These are phyloP conservation scores for Diaporthe nobilis DNA, from an alignment of 2,329 filamentous ascomycete genomes.

Conservation along the genomic window DNA sequence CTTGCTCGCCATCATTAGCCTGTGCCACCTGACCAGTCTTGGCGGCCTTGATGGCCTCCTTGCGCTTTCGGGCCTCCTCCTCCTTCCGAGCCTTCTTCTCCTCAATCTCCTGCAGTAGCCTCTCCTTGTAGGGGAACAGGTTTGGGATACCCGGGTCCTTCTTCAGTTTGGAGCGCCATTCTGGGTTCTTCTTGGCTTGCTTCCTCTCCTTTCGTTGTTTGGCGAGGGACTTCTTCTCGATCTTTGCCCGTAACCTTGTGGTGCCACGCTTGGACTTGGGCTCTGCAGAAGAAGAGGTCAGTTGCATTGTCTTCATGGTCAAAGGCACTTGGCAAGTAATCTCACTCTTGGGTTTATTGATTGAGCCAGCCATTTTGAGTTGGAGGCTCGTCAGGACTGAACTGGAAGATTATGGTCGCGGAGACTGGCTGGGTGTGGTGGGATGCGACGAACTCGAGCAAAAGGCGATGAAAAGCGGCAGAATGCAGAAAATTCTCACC, in stretches of 20 bases:
- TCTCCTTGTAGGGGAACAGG: conserved; percentile 97
- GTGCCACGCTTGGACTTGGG: conserved; percentile 94
- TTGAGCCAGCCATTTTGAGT: conserved; percentile 64
- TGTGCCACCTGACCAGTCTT: conserved; percentile 64
- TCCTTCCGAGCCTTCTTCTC: conserved; percentile 85
- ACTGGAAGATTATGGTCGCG: background rate
- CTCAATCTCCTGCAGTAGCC: conserved; percentile 94
- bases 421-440: background rate
- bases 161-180: conserved; percentile 96
- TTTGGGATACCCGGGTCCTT: conserved; percentile 99
- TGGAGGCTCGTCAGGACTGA: background rate
- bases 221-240: conserved; percentile 89
- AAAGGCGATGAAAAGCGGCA: conserved; percentile 38
- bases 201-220: conserved; percentile 95
- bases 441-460: conserved; percentile 23
- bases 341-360: conserved; percentile 69
- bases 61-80: conserved; percentile 80
- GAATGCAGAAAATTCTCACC: conserved; percentile 40
- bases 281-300: conserved; percentile 67
- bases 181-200: conserved; percentile 93
- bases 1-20: conserved; percentile 61
- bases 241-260: conserved; percentile 93
- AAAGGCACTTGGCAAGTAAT: conserved; percentile 5
- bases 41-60: conserved; percentile 79
- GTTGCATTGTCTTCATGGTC: background rate